Evolutionary conservation across 148 eudicot genomes (phyloP).

Genomic region (Cornus florida): DNA sequence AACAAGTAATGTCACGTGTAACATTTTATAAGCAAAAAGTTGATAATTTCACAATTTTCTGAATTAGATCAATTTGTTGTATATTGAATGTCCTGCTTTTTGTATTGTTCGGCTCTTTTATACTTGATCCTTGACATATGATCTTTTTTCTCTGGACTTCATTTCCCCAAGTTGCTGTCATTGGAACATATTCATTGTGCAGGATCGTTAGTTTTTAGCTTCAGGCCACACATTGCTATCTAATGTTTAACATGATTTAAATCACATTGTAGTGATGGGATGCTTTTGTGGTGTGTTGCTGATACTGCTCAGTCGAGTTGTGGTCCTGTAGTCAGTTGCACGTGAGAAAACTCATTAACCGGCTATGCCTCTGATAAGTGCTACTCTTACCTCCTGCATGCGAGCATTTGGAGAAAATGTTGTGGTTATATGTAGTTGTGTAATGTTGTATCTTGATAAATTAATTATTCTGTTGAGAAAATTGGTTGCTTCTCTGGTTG

Average conservation of each 20-base stretch:
- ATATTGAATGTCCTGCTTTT: too few species aligned
- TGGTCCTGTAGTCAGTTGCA: not conserved
- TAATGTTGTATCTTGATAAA: not conserved
- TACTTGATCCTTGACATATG: too few species aligned
- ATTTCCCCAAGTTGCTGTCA: too few species aligned
- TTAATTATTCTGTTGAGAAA: not conserved
- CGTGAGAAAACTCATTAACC: not conserved
- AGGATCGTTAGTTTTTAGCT: not conserved
- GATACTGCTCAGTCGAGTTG: not conserved
- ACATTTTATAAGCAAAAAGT: too few species aligned
- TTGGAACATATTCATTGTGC: too few species aligned
- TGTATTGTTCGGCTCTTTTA: too few species aligned
- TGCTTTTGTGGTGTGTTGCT: not conserved
- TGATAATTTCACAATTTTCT: too few species aligned
- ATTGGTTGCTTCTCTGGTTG: not conserved
- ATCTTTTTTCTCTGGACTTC: too few species aligned
- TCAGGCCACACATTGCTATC: not conserved
- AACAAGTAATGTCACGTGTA: too few species aligned
- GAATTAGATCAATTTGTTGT: too few species aligned
- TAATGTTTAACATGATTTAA: constrained; percentile 4
- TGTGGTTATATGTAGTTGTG: not conserved
- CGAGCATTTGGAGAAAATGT: not conserved
- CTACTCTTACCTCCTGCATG: not conserved
- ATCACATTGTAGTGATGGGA: not conserved
- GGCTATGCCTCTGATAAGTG: not conserved